Evolutionary conservation across 495 filamentous ascomycete species (phyloP).

Genomic region (Delitschia confertaspora): DNA sequence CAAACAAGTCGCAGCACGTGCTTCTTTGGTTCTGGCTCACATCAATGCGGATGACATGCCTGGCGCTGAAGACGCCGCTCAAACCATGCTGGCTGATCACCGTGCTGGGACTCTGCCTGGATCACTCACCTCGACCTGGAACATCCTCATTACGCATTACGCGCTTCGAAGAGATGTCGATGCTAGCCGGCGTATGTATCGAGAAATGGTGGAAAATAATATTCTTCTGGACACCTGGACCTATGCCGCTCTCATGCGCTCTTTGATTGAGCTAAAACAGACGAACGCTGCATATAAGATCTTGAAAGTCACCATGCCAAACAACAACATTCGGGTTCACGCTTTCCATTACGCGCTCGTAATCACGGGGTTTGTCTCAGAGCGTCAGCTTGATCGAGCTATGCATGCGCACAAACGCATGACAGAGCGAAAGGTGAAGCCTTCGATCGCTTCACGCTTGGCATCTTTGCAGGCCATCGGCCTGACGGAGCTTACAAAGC

Average conservation of each 20-base stretch:
- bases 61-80: constrained; percentile 27
- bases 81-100: constrained; percentile 36
- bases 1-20: constrained; percentile 33
- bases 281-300: constrained; percentile 59
- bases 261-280: constrained; percentile 51
- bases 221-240: constrained; percentile 61
- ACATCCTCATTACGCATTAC: constrained; percentile 59
- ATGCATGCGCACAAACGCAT: constrained; percentile 35
- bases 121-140: constrained; percentile 62
- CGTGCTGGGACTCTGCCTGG: constrained; percentile 20
- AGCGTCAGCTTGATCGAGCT: constrained; percentile 28
- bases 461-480: constrained; percentile 39
- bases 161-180: constrained; percentile 56
- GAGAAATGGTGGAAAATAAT: constrained; percentile 48
- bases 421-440: constrained; percentile 39
- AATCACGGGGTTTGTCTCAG: constrained; percentile 54
- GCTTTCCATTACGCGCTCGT: constrained; percentile 69
- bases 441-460: constrained; percentile 40
- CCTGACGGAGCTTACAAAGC: constrained; percentile 6
- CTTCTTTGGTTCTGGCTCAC: constrained; percentile 58
- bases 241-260: constrained; percentile 64
- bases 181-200: constrained; percentile 50
- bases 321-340: constrained; percentile 49
- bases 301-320: constrained; percentile 50
- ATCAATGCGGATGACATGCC: constrained; percentile 37